Conservation (phyloP, 768 basidiomycete genomes). For the Tephrocybe sp. region DNA sequence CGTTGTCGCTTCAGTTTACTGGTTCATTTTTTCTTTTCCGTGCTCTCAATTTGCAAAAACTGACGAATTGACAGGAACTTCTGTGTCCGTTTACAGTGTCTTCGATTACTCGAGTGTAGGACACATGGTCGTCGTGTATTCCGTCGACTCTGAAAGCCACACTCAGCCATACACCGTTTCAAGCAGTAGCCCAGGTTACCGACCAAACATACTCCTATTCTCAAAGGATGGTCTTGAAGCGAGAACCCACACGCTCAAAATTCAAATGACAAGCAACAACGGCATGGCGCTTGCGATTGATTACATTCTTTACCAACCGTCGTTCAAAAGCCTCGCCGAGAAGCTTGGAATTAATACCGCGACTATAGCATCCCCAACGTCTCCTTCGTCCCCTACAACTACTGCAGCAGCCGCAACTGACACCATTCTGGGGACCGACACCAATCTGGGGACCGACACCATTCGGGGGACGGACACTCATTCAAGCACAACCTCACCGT, state of each 20-base stretch:
- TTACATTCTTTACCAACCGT: slow-evolving; percentile 10
- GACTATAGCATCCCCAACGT: neutral
- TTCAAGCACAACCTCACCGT: no score
- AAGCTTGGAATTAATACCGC: neutral
- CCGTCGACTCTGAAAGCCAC: neutral
- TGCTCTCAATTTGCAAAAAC: neutral
- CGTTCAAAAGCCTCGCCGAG: slow-evolving; percentile 2
- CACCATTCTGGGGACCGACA: no score
- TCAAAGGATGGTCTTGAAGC: neutral
- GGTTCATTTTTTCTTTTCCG: neutral
- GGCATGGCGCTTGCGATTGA: slow-evolving; percentile 1
- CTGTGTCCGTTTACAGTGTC: neutral
- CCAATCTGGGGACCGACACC: neutral
- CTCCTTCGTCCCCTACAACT: neutral
- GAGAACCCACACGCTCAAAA: slow-evolving; percentile 6
- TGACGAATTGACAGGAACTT: neutral
- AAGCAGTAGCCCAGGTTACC: neutral
- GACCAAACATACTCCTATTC: neutral
- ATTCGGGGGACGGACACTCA: no score
- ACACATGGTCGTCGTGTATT: neutral
- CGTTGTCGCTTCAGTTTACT: neutral
- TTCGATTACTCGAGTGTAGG: neutral
- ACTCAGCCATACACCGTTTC: neutral
- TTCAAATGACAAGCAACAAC: slow-evolving; percentile 2
- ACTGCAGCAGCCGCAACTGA: neutral